Conservation (phyloP, 2,329 filamentous ascomycete genomes). For the Chaetomiaceae sp. region DNA sequence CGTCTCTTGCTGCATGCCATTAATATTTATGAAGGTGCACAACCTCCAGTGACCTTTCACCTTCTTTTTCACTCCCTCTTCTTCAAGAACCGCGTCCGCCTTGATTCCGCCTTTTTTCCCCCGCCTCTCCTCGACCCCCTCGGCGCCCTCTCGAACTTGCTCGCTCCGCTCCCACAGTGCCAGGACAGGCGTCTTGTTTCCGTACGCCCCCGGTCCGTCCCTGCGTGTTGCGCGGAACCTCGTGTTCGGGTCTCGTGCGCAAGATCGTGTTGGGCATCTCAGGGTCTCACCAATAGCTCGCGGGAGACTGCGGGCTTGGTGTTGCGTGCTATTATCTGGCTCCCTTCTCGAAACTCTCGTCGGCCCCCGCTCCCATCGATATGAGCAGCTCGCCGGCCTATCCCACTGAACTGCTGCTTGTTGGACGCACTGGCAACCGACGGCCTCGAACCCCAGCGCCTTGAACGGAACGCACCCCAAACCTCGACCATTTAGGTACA, state of each 20-base stretch:
- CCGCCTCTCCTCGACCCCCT: not conserved
- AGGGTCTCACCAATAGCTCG: constrained; percentile 5
- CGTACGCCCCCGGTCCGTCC: not conserved
- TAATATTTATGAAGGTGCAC: constrained; percentile 9
- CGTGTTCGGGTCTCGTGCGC: constrained; percentile 17
- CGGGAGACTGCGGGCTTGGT: constrained; percentile 12
- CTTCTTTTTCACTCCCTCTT: not conserved
- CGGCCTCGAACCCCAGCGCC: constrained; percentile 18
- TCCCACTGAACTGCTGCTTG: constrained; percentile 24
- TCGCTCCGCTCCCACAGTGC: not conserved
- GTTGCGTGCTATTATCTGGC: constrained; percentile 8
- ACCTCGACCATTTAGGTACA: constrained; percentile 9
- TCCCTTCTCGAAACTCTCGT: not conserved
- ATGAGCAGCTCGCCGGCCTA: constrained; percentile 27
- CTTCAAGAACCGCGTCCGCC: not conserved
- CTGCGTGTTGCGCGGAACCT: constrained; percentile 20
- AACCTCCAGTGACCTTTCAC: constrained; percentile 3
- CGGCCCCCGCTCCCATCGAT: constrained; percentile 18
- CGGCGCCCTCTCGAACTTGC: not conserved
- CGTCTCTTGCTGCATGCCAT: constrained; percentile 1
- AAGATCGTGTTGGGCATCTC: constrained; percentile 2
- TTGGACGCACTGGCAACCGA: constrained; percentile 26
- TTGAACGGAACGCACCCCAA: constrained; percentile 9
- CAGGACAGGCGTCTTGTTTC: not conserved
- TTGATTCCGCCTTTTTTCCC: not conserved